phyloP scores from a whole-genome alignment of 331 rosid genomes.

The Quercus phellos region DNA sequence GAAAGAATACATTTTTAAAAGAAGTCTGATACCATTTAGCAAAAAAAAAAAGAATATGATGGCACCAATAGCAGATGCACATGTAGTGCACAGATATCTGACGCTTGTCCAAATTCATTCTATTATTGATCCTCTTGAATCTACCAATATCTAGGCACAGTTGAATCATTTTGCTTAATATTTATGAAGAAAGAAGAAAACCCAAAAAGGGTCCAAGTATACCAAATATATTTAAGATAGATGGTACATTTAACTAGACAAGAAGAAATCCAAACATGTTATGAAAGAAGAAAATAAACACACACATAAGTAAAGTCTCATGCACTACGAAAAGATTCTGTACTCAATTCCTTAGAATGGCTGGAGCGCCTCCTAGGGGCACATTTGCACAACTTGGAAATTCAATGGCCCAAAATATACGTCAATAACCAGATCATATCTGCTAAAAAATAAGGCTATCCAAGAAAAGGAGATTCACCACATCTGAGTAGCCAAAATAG shows the following conservation, averaged over 20 bases:
- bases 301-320: not conserved
- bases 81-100: not conserved
- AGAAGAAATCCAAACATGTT: not conserved
- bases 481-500: not conserved
- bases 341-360: not conserved
- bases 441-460: not conserved
- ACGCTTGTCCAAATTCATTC: slow-evolving; percentile 7
- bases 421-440: not conserved
- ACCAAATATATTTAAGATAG: not conserved
- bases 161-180: not conserved
- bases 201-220: not conserved
- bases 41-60: not conserved
- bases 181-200: not conserved
- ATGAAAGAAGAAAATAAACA: not conserved
- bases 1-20: slow-evolving; percentile 22
- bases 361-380: not conserved
- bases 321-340: not conserved
- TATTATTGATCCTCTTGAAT: slow-evolving; percentile 14
- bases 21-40: not conserved
- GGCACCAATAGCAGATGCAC: not conserved
- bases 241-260: not conserved
- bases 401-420: not conserved
- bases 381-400: not conserved
- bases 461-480: not conserved
- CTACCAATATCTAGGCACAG: slow-evolving; percentile 6